Percentiles rank a stretch among this genome's conserved stretches.
Conservation (phyloP, 2,329 filamentous ascomycete species). For the Ploettnerulaceae sp. region DNA sequence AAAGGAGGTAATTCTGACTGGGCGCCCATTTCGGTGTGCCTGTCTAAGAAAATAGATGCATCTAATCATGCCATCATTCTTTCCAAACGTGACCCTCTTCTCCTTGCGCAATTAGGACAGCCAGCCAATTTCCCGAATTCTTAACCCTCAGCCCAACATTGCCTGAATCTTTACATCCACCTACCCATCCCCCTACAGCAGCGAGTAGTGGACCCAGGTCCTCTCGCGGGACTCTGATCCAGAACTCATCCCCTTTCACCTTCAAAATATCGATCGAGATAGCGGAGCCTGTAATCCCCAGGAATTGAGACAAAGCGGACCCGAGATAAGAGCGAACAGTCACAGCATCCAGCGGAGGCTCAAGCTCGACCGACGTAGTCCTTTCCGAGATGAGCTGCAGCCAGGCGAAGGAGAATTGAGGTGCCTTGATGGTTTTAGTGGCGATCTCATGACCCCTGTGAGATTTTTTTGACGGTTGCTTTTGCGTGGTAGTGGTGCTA, state of each 20-base stretch:
- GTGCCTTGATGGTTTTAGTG: constrained; percentile 46
- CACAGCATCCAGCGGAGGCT: constrained; percentile 52
- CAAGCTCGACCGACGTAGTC: constrained; percentile 12
- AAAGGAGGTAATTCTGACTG: too few species aligned
- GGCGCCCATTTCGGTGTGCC: too few species aligned
- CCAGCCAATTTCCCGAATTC: constrained; percentile 61
- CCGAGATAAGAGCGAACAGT: constrained; percentile 60
- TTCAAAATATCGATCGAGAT: constrained; percentile 69
- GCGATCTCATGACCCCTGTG: constrained; percentile 41
- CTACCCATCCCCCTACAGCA: constrained; percentile 61
- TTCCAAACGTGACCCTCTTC: constrained; percentile 25
- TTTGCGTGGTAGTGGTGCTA: not conserved
- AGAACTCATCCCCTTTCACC: constrained; percentile 49
- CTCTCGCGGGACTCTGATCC: constrained; percentile 59
- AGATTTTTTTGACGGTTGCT: not conserved
- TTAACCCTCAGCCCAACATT: constrained; percentile 46
- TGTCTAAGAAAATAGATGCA: not conserved
- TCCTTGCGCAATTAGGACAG: constrained; percentile 47
- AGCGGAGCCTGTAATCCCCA: constrained; percentile 62
- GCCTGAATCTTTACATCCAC: constrained; percentile 35
- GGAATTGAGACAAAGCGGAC: constrained; percentile 60
- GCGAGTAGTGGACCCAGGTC: constrained; percentile 58
- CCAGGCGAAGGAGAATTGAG: constrained; percentile 53
- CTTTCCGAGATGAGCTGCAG: constrained; percentile 43
- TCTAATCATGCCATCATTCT: constrained; percentile 11